Evolutionary conservation across 257 asterid genomes (phyloP).

Genomic region (Nicotiana sylvestris): DNA sequence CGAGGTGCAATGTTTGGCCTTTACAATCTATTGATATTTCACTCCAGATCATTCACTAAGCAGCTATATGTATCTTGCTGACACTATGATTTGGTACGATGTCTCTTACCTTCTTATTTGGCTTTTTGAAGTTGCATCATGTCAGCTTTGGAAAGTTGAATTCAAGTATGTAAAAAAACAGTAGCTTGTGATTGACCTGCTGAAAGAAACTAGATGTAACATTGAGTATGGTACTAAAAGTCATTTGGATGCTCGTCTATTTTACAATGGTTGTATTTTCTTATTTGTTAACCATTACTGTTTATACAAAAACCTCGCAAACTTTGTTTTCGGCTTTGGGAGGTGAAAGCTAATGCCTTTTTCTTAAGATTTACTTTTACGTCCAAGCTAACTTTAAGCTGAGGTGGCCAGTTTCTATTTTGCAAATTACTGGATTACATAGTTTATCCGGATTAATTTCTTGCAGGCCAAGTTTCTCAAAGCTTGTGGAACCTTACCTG

Average conservation of each 20-base stretch:
- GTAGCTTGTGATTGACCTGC: too few species aligned
- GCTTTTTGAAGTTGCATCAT: neutral
- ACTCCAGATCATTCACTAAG: neutral
- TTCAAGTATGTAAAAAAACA: neutral
- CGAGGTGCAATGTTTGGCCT: neutral
- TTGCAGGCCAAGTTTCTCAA: conserved; percentile 63
- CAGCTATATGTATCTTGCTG: neutral
- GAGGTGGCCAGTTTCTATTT: neutral
- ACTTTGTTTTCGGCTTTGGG: neutral
- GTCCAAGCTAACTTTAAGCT: neutral
- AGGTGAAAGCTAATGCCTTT: neutral
- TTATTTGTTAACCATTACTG: neutral
- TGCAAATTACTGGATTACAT: neutral
- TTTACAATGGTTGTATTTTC: neutral
- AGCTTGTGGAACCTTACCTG: conserved; percentile 60
- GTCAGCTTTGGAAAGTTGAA: neutral
- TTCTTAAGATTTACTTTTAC: neutral
- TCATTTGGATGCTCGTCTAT: neutral
- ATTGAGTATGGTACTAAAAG: neutral
- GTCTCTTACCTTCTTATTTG: neutral
- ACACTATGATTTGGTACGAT: neutral
- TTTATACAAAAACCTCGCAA: neutral
- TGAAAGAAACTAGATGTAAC: neutral
- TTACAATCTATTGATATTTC: neutral
- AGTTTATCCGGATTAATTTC: conserved; percentile 10